Conservation (phyloP, 2,329 filamentous ascomycete genomes). For the Kalaharituber pfeilii region DNA sequence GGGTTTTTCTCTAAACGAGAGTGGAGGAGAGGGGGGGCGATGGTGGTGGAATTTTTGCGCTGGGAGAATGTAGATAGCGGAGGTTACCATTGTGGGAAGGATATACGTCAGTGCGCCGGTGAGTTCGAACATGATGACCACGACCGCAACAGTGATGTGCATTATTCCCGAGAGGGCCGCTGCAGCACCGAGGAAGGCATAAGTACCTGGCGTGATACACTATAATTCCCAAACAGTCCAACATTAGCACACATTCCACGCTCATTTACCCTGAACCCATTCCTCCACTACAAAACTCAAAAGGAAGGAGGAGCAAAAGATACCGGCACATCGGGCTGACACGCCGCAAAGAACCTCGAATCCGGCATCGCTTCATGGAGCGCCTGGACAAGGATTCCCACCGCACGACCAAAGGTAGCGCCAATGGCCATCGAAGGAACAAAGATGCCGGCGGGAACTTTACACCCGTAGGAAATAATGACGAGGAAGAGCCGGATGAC, state of each 20-base stretch:
- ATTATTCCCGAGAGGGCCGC: conserved; percentile 90
- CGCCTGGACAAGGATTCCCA: conserved; percentile 88
- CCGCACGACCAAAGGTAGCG: conserved; percentile 76
- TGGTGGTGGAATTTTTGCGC: background rate
- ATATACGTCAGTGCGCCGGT: conserved; percentile 97
- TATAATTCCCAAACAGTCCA: conserved; percentile 5
- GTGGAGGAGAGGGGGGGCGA: background rate
- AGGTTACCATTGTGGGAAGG: conserved; percentile 67
- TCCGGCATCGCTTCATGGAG: conserved; percentile 69
- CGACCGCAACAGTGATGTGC: conserved; percentile 92
- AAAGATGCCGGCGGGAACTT: conserved; percentile 94
- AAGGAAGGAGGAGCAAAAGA: conserved; percentile 1
- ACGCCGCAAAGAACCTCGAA: conserved; percentile 72
- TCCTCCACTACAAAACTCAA: background rate
- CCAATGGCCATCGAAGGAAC: conserved; percentile 97
- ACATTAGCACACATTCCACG: too few species aligned
- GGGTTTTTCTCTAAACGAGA: background rate
- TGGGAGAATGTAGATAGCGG: background rate
- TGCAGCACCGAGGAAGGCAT: conserved; percentile 83
- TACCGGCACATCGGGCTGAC: conserved; percentile 63
- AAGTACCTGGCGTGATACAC: conserved; percentile 93
- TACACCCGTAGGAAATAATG: conserved; percentile 92
- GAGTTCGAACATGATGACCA: conserved; percentile 98
- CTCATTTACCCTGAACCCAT: too few species aligned
- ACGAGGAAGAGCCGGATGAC: conserved; percentile 66